These are phyloP conservation scores for Xylaria arbuscula DNA, from an alignment of 2,329 filamentous ascomycete species.

Conservation along the genomic window DNA sequence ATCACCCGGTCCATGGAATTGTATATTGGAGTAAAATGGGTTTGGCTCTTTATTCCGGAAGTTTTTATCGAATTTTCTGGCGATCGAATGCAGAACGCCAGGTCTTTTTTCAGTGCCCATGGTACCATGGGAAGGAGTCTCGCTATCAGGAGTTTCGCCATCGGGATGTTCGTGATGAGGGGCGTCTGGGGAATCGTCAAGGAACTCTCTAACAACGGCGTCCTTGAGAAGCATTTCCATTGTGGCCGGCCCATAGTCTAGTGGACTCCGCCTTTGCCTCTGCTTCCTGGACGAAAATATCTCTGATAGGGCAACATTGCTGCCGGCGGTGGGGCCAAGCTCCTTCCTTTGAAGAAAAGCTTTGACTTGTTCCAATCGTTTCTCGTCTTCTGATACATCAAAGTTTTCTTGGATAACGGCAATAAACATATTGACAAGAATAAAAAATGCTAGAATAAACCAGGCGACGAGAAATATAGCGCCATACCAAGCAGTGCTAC, in stretches of 20 bases:
- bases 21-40: conserved; percentile 86
- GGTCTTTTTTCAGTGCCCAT: conserved; percentile 62
- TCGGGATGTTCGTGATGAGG: conserved; percentile 39
- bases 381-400: conserved; percentile 97
- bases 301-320: conserved; percentile 80
- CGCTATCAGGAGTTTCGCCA: conserved; percentile 40
- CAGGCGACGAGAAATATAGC: conserved; percentile 91
- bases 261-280: conserved; percentile 76
- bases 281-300: conserved; percentile 73
- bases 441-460: conserved; percentile 96
- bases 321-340: conserved; percentile 72
- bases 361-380: conserved; percentile 94
- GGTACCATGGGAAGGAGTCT: conserved; percentile 50
- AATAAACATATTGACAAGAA: conserved; percentile 99
- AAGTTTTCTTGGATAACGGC: conserved; percentile 99
- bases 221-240: conserved; percentile 98
- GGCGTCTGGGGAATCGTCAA: conserved; percentile 75
- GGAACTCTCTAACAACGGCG: conserved; percentile 91
- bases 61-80: conserved; percentile 67
- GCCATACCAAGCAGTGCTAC: conserved; percentile 88
- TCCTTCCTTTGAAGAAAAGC: conserved; percentile 94
- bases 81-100: conserved; percentile 69
- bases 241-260: conserved; percentile 91
- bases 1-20: conserved; percentile 78
- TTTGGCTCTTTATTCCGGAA: conserved; percentile 82